phyloP scores from a whole-genome alignment of 768 basidiomycete genomes.

The Pisolithus microcarpus region DNA sequence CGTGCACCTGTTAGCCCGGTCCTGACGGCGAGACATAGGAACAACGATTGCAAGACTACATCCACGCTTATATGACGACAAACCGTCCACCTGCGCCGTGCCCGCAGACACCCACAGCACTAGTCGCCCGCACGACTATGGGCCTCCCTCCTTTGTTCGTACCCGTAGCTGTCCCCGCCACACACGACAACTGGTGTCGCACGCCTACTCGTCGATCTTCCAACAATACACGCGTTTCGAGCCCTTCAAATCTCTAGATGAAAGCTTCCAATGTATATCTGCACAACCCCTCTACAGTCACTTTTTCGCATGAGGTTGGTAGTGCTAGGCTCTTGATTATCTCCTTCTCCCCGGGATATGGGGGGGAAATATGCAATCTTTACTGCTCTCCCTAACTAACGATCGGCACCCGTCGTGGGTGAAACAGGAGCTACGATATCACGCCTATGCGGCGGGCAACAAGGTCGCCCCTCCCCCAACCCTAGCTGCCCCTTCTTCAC shows the following conservation, averaged over 20 bases:
- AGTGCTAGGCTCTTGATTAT: not conserved
- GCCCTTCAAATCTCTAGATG: conserved; percentile 13
- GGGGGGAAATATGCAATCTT: conserved; percentile 1
- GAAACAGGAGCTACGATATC: conserved; percentile 36
- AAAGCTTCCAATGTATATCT: conserved; percentile 34
- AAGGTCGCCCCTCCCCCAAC: conserved; percentile 13
- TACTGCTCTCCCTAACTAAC: conserved; percentile 7
- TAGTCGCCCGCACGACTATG: conserved; percentile 36
- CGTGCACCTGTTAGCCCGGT: not conserved
- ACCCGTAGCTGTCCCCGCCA: conserved; percentile 27
- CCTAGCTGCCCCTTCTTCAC: not conserved
- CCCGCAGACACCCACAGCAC: conserved; percentile 40
- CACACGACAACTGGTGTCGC: not conserved
- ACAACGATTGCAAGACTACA: conserved; percentile 47
- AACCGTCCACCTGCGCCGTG: conserved; percentile 43
- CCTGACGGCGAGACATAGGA: conserved; percentile 35
- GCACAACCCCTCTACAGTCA: conserved; percentile 29
- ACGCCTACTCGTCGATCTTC: conserved; percentile 12
- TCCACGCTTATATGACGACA: conserved; percentile 40
- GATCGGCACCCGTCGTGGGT: conserved; percentile 6
- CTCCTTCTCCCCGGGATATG: not conserved
- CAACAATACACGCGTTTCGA: conserved; percentile 21
- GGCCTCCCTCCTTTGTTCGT: conserved; percentile 47
- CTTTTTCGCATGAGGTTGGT: conserved; percentile 41
- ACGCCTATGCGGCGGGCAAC: conserved; percentile 36